Base-by-base conservation (phyloP, 441 rosid species). In the Codiaeum variegatum region DNA sequence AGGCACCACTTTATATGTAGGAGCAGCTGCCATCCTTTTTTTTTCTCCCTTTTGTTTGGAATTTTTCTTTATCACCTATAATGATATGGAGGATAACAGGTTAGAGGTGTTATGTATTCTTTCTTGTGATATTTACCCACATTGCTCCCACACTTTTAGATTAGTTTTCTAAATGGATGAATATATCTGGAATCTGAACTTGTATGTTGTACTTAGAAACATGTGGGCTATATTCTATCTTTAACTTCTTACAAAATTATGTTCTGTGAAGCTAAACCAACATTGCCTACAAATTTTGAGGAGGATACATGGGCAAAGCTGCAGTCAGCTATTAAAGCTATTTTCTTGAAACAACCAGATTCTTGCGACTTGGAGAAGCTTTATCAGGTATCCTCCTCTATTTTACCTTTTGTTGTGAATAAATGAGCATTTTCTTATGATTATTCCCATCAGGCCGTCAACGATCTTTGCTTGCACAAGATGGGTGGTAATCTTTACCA, bases 401-500 rank as follows among this genome's bases (percentile, higher is more conserved):
- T 15, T 52, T 65, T 65, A 28, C 44, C 28, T 69, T 36, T 67
- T 31, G 63, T 64, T 42, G 63, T 74, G 21, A n/a, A 29, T 38
- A 47, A 38, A 51, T 38, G 16, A 38, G 28, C 40, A 40, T 34
- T 31, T 44, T 51, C 67, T 63, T 18, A 62, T 73, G 63, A 19
- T 36, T 34, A 24, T 73, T n/a, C n/a, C 55, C 51, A 15, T 66
- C 73, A 96, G 97, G 97, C 97, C 76, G 99, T 96, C 83, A 87
- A 88, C 81, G 82, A 91, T 81, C 96, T 91, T 62, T 96, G 98
- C 81, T 76, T 93, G 81, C 97, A 89, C 84, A 96, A 90, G 84
- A 83, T 93, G 88, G 99, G 90, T 67, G 96, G 94, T 28, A 96
- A 88, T 78, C 97, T 96, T 73, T 96, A 96, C 75, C 88, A 84